Conservation (phyloP, 2,329 filamentous ascomycete genomes). For the Aschersonia sp. region DNA sequence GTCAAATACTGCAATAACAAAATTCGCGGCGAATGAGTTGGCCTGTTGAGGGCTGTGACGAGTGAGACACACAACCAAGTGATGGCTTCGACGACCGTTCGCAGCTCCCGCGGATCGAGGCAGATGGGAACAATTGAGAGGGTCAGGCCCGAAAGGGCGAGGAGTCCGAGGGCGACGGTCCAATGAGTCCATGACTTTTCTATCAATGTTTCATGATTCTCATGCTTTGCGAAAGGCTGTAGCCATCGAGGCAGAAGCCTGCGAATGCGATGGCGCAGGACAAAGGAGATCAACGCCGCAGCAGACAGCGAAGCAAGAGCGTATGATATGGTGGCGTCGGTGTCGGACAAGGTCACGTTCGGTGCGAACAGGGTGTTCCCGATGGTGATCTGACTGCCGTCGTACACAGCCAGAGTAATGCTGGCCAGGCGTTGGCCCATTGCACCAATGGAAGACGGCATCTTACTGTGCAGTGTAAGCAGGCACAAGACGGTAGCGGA, state of each 20-base stretch:
- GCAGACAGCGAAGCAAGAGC: neutral
- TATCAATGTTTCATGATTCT: slow-evolving; percentile 9
- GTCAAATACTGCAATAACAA: slow-evolving; percentile 23
- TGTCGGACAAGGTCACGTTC: too few species aligned
- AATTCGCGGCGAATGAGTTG: slow-evolving; percentile 25
- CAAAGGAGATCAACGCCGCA: slow-evolving; percentile 12
- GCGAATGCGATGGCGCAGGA: slow-evolving; percentile 11
- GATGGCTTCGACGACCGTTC: slow-evolving; percentile 17
- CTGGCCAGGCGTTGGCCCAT: too few species aligned
- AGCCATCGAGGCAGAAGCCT: slow-evolving; percentile 23
- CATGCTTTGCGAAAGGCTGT: slow-evolving; percentile 27
- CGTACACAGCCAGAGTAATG: too few species aligned
- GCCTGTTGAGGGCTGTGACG: slow-evolving; percentile 22
- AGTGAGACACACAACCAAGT: slow-evolving; percentile 25
- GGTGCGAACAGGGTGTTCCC: too few species aligned
- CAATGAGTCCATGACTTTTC: slow-evolving; percentile 22
- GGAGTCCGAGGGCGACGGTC: slow-evolving; percentile 19
- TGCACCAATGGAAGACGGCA: too few species aligned
- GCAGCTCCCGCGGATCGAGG: slow-evolving; percentile 11
- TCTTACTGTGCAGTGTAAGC: too few species aligned
- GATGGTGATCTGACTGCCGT: too few species aligned
- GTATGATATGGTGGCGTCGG: neutral
- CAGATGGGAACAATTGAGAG: slow-evolving; percentile 17
- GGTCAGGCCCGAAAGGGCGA: slow-evolving; percentile 19
- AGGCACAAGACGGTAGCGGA: too few species aligned